Percentiles rank a stretch among this genome's conserved stretches.
phyloP scores from a whole-genome alignment of 371 early-diverging fungal species.

The Mortierella sp. region DNA sequence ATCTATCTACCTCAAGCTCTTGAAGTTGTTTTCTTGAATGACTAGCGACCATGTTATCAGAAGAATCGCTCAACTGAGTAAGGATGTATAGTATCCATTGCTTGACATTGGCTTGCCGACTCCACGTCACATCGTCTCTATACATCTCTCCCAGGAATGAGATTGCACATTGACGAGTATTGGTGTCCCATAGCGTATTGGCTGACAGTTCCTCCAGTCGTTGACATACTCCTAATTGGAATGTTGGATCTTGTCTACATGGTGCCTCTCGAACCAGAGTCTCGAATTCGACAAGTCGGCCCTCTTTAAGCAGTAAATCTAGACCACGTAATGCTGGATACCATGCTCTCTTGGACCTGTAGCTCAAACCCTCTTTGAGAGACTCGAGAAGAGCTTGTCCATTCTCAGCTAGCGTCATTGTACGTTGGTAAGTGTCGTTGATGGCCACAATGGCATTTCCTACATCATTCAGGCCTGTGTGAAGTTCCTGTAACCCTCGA shows the following conservation, averaged over 20 bases:
- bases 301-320: not conserved
- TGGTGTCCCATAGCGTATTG: not conserved
- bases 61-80: not conserved
- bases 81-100: slow-evolving; percentile 5
- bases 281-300: not conserved
- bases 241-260: not conserved
- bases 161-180: slow-evolving; percentile 1
- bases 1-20: no score
- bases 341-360: not conserved
- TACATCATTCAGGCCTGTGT: not conserved
- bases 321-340: slow-evolving; percentile 2
- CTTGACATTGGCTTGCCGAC: not conserved
- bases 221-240: slow-evolving; percentile 14
- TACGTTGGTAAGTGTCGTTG: not conserved
- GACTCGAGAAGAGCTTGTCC: not conserved
- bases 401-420: not conserved
- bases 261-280: not conserved
- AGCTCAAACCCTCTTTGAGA: not conserved
- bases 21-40: not conserved
- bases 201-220: not conserved
- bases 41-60: not conserved
- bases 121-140: not conserved
- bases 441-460: not conserved
- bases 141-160: not conserved
- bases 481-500: not conserved